These are phyloP conservation scores for Cucumis cinereus DNA, from an alignment of 306 rosid genomes.

Conservation along the genomic window DNA sequence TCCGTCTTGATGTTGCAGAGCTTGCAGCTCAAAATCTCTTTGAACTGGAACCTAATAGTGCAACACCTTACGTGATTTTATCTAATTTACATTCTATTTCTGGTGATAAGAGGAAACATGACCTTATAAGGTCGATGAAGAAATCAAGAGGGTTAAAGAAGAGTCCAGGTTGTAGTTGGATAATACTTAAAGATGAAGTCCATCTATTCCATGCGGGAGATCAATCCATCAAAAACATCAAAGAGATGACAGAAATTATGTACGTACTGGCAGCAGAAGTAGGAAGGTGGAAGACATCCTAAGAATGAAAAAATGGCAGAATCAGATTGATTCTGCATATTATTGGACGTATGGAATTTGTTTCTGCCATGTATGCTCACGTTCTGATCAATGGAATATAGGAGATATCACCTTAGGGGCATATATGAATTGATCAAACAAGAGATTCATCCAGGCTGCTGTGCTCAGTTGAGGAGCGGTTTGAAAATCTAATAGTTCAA, in stretches of 20 bases:
- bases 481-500: background rate
- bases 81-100: constrained; percentile 41
- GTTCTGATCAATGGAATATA: background rate
- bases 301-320: background rate
- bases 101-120: constrained; percentile 39
- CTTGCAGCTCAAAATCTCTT: constrained; percentile 48
- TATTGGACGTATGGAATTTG: too few species aligned
- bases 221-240: constrained; percentile 28
- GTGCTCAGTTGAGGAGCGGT: background rate
- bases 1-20: constrained; percentile 54
- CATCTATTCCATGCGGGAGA: constrained; percentile 52
- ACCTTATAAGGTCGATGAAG: constrained; percentile 31
- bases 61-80: constrained; percentile 66
- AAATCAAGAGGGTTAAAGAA: constrained; percentile 44
- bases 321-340: background rate
- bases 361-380: too few species aligned
- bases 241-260: constrained; percentile 21
- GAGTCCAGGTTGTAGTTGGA: constrained; percentile 82
- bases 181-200: constrained; percentile 32
- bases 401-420: background rate
- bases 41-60: constrained; percentile 55
- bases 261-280: constrained; percentile 27
- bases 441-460: background rate
- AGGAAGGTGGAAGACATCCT: background rate
- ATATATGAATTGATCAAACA: background rate